A percentile compares a stretch with the other conserved stretches of the same genome.
Evolutionary conservation across 306 rosid species (phyloP).

Genomic region (Fragaria ananassa): DNA sequence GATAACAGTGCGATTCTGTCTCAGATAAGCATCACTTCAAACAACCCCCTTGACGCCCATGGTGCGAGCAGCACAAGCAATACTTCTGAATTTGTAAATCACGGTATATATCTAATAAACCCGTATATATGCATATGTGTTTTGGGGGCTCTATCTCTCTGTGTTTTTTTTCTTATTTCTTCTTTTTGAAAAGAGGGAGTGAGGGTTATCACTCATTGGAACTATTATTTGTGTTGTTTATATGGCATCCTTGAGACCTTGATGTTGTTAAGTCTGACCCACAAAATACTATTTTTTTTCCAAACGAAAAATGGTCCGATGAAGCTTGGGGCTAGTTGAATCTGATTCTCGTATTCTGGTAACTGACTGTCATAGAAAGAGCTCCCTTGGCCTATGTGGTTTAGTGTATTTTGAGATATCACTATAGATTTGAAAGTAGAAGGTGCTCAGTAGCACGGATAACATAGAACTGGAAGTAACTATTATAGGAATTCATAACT

Average conservation of each 20-base stretch:
- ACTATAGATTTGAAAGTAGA: not conserved
- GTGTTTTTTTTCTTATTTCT: slow-evolving; percentile 6
- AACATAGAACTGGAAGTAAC: not conserved
- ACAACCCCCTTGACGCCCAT: slow-evolving; percentile 40
- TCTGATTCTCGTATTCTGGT: not conserved
- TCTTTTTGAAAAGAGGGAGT: not conserved
- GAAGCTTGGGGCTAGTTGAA: not conserved
- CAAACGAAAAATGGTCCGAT: not conserved
- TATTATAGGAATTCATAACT: not conserved
- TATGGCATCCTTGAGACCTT: not conserved
- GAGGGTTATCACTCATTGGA: not conserved
- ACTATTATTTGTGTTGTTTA: not conserved
- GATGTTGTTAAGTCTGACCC: not conserved
- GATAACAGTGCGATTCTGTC: slow-evolving; percentile 49
- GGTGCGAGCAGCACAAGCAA: slow-evolving; percentile 44
- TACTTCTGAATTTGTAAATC: slow-evolving; percentile 64
- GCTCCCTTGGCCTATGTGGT: not conserved
- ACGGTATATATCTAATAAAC: slow-evolving; percentile 41
- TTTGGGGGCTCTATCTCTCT: not conserved
- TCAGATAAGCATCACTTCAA: slow-evolving; percentile 48
- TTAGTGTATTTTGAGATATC: not conserved
- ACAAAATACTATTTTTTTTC: not conserved
- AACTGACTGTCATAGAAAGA: not conserved
- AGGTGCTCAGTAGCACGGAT: not conserved
- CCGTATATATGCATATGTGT: not conserved